Evolutionary conservation across 2,329 filamentous ascomycete genomes (phyloP).

Genomic region (Allantophomopsis lycopodina): DNA sequence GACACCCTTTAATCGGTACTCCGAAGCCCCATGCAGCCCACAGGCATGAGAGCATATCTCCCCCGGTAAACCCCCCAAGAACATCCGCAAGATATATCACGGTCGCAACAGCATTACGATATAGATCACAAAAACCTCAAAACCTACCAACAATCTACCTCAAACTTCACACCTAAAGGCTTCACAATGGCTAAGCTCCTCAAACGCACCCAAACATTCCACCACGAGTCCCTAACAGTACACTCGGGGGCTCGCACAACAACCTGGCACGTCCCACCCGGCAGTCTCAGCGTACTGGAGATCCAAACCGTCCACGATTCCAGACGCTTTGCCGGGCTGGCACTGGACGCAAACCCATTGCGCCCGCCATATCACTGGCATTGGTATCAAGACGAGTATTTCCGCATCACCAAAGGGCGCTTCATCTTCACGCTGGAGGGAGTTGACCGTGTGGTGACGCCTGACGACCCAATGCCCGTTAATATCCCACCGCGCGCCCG

Average conservation of each 20-base stretch:
- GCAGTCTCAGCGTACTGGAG: background rate
- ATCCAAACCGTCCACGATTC: background rate
- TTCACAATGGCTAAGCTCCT: background rate
- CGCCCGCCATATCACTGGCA: constrained; percentile 1
- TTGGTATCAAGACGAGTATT: constrained; percentile 1
- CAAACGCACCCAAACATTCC: background rate
- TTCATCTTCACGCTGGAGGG: constrained; percentile 1
- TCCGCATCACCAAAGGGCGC: background rate
- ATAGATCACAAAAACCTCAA: too few relatives aligned
- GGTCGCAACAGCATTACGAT: too few relatives aligned
- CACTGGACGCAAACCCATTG: background rate
- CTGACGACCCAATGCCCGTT: background rate
- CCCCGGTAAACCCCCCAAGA: too few relatives aligned
- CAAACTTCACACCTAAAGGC: too few relatives aligned
- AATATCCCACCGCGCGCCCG: background rate
- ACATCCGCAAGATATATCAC: too few relatives aligned
- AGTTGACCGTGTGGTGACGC: background rate
- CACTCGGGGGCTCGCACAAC: background rate
- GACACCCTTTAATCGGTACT: too few relatives aligned
- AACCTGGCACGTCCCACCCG: background rate
- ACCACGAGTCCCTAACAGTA: background rate
- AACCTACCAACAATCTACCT: too few relatives aligned
- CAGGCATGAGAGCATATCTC: too few relatives aligned
- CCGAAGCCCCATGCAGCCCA: too few relatives aligned
- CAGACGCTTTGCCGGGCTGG: background rate